Evolutionary conservation across 768 basidiomycete species (phyloP).

Genomic region (Russula earlei): DNA sequence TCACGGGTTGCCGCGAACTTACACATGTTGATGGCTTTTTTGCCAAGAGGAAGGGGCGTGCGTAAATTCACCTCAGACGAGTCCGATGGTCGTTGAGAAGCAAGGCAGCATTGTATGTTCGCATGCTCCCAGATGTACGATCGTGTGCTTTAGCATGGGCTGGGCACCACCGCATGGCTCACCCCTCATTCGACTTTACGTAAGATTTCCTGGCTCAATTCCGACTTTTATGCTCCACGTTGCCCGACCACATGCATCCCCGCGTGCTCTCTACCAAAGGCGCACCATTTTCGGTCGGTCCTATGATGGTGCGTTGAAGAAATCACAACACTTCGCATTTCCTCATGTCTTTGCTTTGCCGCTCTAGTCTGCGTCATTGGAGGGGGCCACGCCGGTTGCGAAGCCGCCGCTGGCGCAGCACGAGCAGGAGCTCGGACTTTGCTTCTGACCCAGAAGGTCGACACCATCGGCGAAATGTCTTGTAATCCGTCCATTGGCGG

Average conservation of each 20-base stretch:
- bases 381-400: constrained; percentile 88
- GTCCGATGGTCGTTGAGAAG: too few species aligned
- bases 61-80: too few species aligned
- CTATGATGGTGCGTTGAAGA: constrained; percentile 2
- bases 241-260: background rate
- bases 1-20: too few species aligned
- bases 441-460: constrained; percentile 71
- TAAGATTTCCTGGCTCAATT: too few species aligned
- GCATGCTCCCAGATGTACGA: too few species aligned
- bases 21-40: too few species aligned
- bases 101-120: too few species aligned
- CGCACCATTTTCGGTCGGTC: background rate
- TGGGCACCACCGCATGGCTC: too few species aligned
- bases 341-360: background rate
- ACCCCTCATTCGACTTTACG: too few species aligned
- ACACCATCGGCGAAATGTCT: constrained; percentile 76
- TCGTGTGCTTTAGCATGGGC: too few species aligned
- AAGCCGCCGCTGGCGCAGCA: constrained; percentile 82
- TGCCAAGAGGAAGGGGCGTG: too few species aligned
- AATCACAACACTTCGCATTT: background rate
- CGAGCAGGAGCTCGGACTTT: constrained; percentile 74
- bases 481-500: constrained; percentile 92
- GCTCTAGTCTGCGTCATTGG: constrained; percentile 72
- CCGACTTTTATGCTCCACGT: constrained; percentile 9
- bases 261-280: background rate